phyloP scores from a whole-genome alignment of 2,329 filamentous ascomycete genomes.

The Aquanectria penicillioides region DNA sequence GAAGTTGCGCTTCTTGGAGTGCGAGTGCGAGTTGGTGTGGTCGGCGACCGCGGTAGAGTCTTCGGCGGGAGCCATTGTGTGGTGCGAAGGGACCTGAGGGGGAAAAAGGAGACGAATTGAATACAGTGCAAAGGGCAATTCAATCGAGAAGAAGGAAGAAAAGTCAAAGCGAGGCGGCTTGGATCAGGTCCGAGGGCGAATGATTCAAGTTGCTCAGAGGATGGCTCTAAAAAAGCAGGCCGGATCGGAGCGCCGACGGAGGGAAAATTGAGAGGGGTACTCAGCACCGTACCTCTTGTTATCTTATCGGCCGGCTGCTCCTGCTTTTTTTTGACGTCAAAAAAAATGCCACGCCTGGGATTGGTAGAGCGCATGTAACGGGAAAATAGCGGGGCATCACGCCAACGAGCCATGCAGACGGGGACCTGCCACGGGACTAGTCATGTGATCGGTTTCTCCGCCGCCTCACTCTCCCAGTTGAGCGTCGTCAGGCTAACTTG shows the following conservation, averaged over 20 bases:
- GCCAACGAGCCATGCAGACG: neutral
- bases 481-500: no score
- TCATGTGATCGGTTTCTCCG: no score
- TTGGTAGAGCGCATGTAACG: constrained; percentile 16
- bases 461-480: neutral
- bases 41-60: constrained; percentile 19
- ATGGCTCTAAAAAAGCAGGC: constrained; percentile 20
- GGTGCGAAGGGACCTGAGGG: neutral
- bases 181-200: neutral
- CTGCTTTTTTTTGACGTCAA: constrained; percentile 22
- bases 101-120: neutral
- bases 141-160: constrained; percentile 13
- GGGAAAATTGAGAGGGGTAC: constrained; percentile 33
- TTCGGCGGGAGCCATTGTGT: constrained; percentile 44
- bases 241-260: constrained; percentile 38
- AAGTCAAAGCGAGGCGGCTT: neutral
- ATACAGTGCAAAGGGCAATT: no score
- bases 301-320: constrained; percentile 20
- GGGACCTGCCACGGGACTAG: neutral
- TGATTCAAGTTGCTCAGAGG: constrained; percentile 4
- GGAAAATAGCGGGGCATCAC: constrained; percentile 1
- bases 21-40: constrained; percentile 1
- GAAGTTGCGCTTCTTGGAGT: constrained; percentile 44
- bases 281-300: constrained; percentile 1
- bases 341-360: constrained; percentile 9